A percentile compares a stretch with the other conserved stretches of the same genome.
phyloP scores from a whole-genome alignment of 192 early-diverging fungal genomes.

The Rhizophlyctis rosea region DNA sequence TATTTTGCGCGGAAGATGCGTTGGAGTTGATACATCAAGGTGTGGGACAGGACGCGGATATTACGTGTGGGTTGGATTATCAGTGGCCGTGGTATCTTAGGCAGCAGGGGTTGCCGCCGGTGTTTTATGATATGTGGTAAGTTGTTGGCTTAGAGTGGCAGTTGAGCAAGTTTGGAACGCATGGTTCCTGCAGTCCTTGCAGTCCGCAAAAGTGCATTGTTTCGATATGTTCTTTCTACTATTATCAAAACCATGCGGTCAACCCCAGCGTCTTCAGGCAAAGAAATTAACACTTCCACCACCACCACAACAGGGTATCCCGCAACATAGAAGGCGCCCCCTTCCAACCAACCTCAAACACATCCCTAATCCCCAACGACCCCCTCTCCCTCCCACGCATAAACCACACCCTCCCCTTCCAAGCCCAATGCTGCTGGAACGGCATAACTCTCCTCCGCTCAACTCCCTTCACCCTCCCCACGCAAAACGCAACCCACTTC shows the following conservation, averaged over 20 bases:
- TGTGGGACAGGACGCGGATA: neutral
- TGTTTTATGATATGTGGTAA: neutral
- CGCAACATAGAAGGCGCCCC: neutral
- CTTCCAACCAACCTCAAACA: neutral
- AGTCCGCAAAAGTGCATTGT: too few species aligned
- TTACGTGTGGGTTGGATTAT: conserved; percentile 2
- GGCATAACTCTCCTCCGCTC: neutral
- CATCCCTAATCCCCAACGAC: neutral
- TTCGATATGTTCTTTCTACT: too few species aligned
- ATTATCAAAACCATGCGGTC: neutral
- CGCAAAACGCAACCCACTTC: neutral
- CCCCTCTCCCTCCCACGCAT: neutral
- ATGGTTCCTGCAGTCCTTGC: too few species aligned
- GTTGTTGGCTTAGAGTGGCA: too few species aligned
- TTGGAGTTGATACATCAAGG: neutral
- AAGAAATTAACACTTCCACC: neutral
- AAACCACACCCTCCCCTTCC: neutral
- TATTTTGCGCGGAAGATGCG: neutral
- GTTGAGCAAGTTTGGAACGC: too few species aligned
- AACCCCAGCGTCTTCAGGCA: neutral
- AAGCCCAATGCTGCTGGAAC: conserved; percentile 3
- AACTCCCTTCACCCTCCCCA: neutral
- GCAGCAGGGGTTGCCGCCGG: neutral
- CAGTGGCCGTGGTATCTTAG: neutral
- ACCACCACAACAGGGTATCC: neutral